Evolutionary conservation across 371 early-diverging fungal species (phyloP).

Genomic region (Dichotomocladium elegans): DNA sequence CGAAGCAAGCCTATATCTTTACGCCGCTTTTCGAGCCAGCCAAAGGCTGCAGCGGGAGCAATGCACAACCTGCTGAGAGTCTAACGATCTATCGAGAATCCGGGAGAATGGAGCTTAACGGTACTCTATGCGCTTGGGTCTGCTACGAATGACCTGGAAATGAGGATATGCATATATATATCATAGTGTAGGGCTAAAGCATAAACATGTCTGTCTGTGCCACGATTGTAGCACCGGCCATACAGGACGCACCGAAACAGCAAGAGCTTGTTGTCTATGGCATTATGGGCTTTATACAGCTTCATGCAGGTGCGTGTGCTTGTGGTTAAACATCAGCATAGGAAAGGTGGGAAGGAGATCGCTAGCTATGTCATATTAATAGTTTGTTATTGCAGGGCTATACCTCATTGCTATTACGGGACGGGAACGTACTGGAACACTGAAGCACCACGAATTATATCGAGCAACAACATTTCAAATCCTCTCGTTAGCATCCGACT

Average conservation of each 20-base stretch:
- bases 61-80: slow-evolving; percentile 2
- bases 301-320: slow-evolving; percentile 60
- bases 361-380: background rate
- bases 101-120: slow-evolving; percentile 32
- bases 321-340: background rate
- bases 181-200: background rate
- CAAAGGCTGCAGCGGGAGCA: slow-evolving; percentile 7
- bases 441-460: slow-evolving; percentile 47
- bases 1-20: slow-evolving; percentile 28
- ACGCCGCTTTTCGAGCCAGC: slow-evolving; percentile 39
- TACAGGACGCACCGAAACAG: slow-evolving; percentile 4
- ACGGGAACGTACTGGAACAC: slow-evolving; percentile 62
- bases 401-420: slow-evolving; percentile 79
- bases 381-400: slow-evolving; percentile 4
- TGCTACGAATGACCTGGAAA: no score
- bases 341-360: background rate
- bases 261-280: slow-evolving; percentile 46
- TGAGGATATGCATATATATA: background rate
- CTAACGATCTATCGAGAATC: slow-evolving; percentile 33
- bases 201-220: background rate
- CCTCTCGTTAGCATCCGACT: slow-evolving; percentile 61
- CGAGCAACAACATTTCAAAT: slow-evolving; percentile 46
- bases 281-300: slow-evolving; percentile 70
- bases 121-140: no score
- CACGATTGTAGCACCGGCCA: slow-evolving; percentile 18